Evolutionary conservation across 208 protist species (phyloP), one percentile per base, ranked within the genome.

Genomic region (Ichthyophonus hoferi): DNA sequence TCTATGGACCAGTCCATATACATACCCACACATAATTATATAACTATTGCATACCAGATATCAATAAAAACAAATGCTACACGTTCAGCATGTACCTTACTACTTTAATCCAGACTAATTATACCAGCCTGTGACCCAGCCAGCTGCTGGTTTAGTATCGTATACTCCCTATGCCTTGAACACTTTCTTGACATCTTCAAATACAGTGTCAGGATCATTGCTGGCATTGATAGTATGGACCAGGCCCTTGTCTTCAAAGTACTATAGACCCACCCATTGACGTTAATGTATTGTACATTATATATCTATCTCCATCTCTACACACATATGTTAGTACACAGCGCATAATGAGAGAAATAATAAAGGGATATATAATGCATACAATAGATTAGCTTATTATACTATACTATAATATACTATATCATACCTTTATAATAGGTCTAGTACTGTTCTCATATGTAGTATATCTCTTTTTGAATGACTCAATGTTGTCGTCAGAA

Each of bases 401-500:
- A 76, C 50, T 76, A 14, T 33, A 31, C 3, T 58, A 58, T 39
- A 87, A 31, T n/a, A 37, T 77, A 43, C 58, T 58, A 77, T 83
- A 88, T 2, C 42, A 35, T 40, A 92, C 91, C 0, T 88, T n/a
- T 34, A 88, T 79, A 37, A 88, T 88, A 2, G 85, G 90, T 40
- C 86, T 50, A 1, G 58, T 87, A 1, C 38, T 78, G 24, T 83
- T 79, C 33, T 82, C 38, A 79, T 79, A 94, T 1, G 89, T 92
- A 3, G 2, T 31, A 82, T 90, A 93, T 7, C 94, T 88, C 90
- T 96, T 96, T 2, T 79, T 67, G 82, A 95, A 94, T 14, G 93
- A 90, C 67, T 96, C 94, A 40, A 92, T 42, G 92, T 96, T 96
- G 92, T 96, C 95, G 86, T 96, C 95, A 42, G 83, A 42, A 1